phyloP scores from a whole-genome alignment of 129 eudicot species.

The Arctium minus region DNA sequence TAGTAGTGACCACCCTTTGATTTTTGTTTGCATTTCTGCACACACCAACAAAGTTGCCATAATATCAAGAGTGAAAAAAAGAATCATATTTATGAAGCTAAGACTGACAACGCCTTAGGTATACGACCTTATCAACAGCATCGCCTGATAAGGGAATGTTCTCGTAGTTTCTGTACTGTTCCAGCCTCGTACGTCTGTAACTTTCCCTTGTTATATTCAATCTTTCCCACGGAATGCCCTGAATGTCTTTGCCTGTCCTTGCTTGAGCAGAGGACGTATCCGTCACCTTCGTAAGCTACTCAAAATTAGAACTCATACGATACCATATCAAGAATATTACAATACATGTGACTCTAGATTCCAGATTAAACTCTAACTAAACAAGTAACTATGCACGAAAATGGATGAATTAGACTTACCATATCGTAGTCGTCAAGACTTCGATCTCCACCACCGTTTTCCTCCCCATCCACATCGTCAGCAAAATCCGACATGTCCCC shows the following conservation, averaged over 20 bases:
- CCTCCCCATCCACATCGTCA: constrained; percentile 46
- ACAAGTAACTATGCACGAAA: not conserved
- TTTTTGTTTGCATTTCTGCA: constrained; percentile 66
- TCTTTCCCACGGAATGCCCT: constrained; percentile 85
- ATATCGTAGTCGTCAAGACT: constrained; percentile 54
- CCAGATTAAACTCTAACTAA: not conserved
- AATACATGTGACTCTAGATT: constrained; percentile 6
- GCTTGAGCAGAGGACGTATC: constrained; percentile 88
- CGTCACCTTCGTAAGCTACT: constrained; percentile 54
- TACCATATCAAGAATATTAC: not conserved
- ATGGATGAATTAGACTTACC: constrained; percentile 37
- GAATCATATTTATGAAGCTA: not conserved
- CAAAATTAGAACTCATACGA: constrained; percentile 8
- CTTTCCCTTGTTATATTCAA: constrained; percentile 62
- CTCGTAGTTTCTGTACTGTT: constrained; percentile 66
- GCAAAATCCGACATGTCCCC: constrained; percentile 44
- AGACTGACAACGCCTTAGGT: not conserved
- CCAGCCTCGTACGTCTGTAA: constrained; percentile 62
- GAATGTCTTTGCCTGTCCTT: constrained; percentile 76
- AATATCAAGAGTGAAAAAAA: not conserved
- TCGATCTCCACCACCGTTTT: constrained; percentile 33
- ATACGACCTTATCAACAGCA: constrained; percentile 39
- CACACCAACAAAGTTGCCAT: not conserved
- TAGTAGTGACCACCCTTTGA: constrained; percentile 71
- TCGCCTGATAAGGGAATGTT: constrained; percentile 64